These are phyloP conservation scores for Pyrenophora seminiperda DNA, from an alignment of 2,329 filamentous ascomycete species.

Conservation along the genomic window DNA sequence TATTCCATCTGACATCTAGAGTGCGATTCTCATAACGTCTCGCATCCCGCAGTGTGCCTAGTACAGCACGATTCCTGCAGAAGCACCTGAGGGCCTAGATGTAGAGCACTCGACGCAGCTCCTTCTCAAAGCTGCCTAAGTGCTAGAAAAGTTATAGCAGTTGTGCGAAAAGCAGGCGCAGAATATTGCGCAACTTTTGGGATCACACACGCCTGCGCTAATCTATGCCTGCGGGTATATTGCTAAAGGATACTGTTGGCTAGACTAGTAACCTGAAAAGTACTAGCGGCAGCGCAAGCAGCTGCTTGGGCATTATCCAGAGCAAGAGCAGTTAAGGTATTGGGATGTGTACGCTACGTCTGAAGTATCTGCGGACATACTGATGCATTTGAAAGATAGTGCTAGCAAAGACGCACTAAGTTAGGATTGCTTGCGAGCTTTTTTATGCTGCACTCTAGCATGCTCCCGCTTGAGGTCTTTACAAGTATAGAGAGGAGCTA, in stretches of 20 bases:
- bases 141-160: conserved; percentile 7
- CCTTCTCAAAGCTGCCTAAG: conserved; percentile 19
- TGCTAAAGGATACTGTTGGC: conserved; percentile 25
- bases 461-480: conserved; percentile 22
- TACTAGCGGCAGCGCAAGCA: conserved; percentile 29
- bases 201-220: conserved; percentile 33
- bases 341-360: conserved; percentile 46
- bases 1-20: conserved; percentile 20
- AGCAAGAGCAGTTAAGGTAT: conserved; percentile 42
- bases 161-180: conserved; percentile 8
- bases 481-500: conserved; percentile 26
- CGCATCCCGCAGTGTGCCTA: conserved; percentile 17
- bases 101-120: conserved; percentile 16
- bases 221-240: conserved; percentile 39
- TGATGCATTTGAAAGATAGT: conserved; percentile 23
- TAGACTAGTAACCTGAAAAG: conserved; percentile 29
- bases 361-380: conserved; percentile 38
- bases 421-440: conserved; percentile 38
- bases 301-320: conserved; percentile 33
- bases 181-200: conserved; percentile 13
- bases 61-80: conserved; percentile 13
- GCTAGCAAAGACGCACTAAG: conserved; percentile 28
- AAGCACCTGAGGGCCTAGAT: conserved; percentile 20
- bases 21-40: conserved; percentile 26
- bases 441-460: conserved; percentile 30